Evolutionary conservation across 2,329 filamentous ascomycete genomes (phyloP), one percentile per base, ranked within the genome.

Genomic region (Neopestalotiopsis sp.): DNA sequence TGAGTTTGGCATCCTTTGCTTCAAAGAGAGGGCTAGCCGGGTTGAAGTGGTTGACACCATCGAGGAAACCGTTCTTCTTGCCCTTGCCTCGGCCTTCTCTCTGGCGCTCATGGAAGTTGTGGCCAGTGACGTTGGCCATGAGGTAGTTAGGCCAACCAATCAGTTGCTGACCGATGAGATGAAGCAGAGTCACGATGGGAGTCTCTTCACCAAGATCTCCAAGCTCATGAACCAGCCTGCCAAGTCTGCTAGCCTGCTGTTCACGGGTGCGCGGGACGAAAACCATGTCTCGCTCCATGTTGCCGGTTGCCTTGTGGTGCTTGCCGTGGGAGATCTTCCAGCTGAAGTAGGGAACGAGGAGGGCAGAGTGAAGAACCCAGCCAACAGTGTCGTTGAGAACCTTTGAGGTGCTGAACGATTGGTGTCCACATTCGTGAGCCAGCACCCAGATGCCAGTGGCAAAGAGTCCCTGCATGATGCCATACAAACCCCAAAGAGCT

Each of bases 281-380:
- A 72, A 98, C 96, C 96, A 99, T 99, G 84, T 99, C 96, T 75
- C 95, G 94, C 84, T 97, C 94, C 84, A 99, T 91, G 87, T 99
- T 90, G 76, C 95, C 96, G 52, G 96, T 99, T 72, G 95, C 94
- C 89, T 98, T 98, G 92, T 99, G 96, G 87, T 99, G 96, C 90
- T 97, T 97, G 86, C 94, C 93, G 85, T 99, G 96, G 74, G 94
- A 97, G 83, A 98, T 95, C 86, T 99, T 97, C 96, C 96, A 99
- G 80, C 94, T 97, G 86, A 98, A 99, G 86, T 98, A 99, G 28
- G 96, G 96, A 63, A 99, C 95, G 68, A 98, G 87, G 52, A 98
- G 90, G 59, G 90, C 82, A 49, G 95, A 97, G 85, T 98, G 95
- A 75, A 94, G 89, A 79, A 97, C 81, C 93, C 94, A 98, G 77